Evolutionary conservation across 139 green algal species (phyloP), one percentile per base, ranked within the genome.

Genomic region (Tetraselmis striata): DNA sequence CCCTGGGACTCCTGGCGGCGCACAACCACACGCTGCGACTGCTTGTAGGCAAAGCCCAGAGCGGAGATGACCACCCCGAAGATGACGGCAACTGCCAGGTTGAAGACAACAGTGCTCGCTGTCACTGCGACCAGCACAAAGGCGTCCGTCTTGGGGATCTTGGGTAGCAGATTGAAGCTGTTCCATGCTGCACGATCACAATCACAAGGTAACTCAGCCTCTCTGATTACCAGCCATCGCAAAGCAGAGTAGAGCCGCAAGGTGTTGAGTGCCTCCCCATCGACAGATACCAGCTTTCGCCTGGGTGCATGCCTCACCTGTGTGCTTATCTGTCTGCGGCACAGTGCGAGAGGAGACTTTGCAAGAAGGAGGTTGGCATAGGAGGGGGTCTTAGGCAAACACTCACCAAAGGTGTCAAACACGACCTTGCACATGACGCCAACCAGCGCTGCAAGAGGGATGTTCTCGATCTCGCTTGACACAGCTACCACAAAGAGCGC

Each of bases 51-150:
- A 32, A 81, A 87, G 22, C 77, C 77, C 0, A 87, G 76, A 1
- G 84, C 76, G 11, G 59, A 79, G n/a, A 87, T 25, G 26, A 87
- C 59, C 18, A 87, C 84, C n/a, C 84, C 84, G 1, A 58, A 30
- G 59, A 87, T 79, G 2, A 87, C 84, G 18, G 84, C 84, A 23
- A 87, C 84, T 18, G 84, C 84, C 23, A 87, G 30, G 74, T 87
- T 87, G 22, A 81, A 83, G 0, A 31, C 29, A 0, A 85, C 80
- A 28, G 84, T 87, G 45, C 84, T 77, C 1, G 23, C 76, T 0
- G 81, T 85, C 23, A 87, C 84, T 23, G 76, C 23, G 58, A 76
- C 78, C 2, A 87, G 29, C 11, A 87, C 84, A 1, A 81, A 24
- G 0, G 78, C 78, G 32, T 87, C 84, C 45, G 84, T 83, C 80